Evolutionary conservation across 2,329 filamentous ascomycete genomes (phyloP).

Genomic region (Coniella vitis): DNA sequence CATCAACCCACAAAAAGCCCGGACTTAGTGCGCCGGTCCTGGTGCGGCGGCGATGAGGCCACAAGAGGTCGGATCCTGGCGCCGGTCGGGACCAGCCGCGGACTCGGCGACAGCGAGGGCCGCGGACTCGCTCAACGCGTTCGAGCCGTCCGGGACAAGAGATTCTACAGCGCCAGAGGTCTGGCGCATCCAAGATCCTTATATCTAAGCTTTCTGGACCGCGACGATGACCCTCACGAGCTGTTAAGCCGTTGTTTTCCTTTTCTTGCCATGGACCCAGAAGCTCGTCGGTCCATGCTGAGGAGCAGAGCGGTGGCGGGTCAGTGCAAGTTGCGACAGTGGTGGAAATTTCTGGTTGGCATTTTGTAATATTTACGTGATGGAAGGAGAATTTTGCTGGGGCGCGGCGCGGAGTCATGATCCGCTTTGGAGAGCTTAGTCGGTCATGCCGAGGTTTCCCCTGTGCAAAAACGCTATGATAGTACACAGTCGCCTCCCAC

Average conservation of each 20-base stretch:
- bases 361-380: constrained; percentile 2
- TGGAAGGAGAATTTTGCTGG: neutral
- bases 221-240: neutral
- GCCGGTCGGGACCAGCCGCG: neutral
- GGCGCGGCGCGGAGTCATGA: neutral
- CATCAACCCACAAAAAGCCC: constrained; percentile 1
- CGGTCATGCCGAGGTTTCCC: neutral
- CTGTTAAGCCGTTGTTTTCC: constrained; percentile 3
- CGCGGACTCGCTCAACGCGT: too few species aligned
- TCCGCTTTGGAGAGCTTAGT: neutral
- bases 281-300: neutral
- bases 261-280: neutral
- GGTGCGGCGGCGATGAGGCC: neutral
- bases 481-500: neutral
- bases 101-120: too few species aligned
- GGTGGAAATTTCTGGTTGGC: neutral
- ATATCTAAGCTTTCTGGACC: neutral
- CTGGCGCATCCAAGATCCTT: neutral
- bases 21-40: neutral
- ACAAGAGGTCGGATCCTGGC: neutral
- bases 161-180: neutral
- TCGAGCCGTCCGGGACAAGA: too few species aligned
- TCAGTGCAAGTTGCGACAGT: neutral
- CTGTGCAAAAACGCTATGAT: too few species aligned
- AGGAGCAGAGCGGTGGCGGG: neutral